A percentile compares a stretch with the other conserved stretches of the same genome.
These are phyloP conservation scores for Leersia perrieri DNA, from an alignment of 176 grass and related monocot species.

Conservation along the genomic window DNA sequence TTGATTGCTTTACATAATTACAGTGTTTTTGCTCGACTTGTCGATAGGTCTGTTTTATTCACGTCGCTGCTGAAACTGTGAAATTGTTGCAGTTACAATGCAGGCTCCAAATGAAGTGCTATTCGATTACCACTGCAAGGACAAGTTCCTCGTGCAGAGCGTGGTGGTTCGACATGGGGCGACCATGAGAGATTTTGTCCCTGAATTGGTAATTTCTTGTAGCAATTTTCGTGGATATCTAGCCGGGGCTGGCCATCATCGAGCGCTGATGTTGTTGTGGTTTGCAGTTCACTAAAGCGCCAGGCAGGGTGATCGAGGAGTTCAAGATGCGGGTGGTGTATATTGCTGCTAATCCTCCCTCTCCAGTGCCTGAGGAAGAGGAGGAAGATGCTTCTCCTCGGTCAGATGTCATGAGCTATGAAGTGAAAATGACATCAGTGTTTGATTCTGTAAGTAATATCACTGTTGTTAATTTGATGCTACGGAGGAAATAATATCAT, in stretches of 20 bases:
- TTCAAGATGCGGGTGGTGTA: constrained; percentile 81
- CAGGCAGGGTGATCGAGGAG: constrained; percentile 72
- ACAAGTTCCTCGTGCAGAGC: constrained; percentile 94
- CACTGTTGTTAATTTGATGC: not conserved
- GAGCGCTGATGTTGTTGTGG: not conserved
- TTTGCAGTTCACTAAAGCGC: constrained; percentile 64
- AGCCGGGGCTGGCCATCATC: not conserved
- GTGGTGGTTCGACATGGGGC: constrained; percentile 46
- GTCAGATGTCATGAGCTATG: constrained; percentile 30
- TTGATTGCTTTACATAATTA: not conserved
- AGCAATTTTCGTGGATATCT: not conserved
- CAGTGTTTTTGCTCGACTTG: not conserved
- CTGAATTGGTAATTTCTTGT: constrained; percentile 42
- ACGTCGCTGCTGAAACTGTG: not conserved
- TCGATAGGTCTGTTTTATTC: not conserved
- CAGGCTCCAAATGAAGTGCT: constrained; percentile 62
- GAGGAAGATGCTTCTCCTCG: constrained; percentile 51
- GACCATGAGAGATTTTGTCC: constrained; percentile 44
- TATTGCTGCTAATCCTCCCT: constrained; percentile 83
- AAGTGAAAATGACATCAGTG: constrained; percentile 22
- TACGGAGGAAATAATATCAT: not conserved
- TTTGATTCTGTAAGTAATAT: constrained; percentile 39
- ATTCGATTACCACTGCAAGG: constrained; percentile 75
- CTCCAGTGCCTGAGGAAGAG: constrained; percentile 89
- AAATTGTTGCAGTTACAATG: constrained; percentile 60